A percentile compares a stretch with the other conserved stretches of the same genome.
Evolutionary conservation across 305 asterid species (phyloP).

Genomic region (Plantago lanceolata): DNA sequence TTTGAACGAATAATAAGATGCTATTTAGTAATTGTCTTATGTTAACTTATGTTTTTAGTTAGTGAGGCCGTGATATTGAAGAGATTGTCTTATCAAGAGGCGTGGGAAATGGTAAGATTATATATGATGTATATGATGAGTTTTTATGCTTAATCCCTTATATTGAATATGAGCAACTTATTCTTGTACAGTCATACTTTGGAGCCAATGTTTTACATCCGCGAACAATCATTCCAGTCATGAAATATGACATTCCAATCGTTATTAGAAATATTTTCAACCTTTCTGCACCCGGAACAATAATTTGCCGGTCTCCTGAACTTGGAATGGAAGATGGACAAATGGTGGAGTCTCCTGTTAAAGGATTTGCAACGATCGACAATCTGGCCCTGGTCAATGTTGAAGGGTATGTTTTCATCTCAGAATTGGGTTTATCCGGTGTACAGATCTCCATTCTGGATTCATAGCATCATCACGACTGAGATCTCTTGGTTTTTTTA

Average conservation of each 20-base stretch:
- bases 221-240: conserved; percentile 95
- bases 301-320: conserved; percentile 55
- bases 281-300: conserved; percentile 89
- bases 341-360: conserved; percentile 55
- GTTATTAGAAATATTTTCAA: conserved; percentile 92
- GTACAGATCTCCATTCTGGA: conserved; percentile 3
- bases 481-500: conserved; percentile 19
- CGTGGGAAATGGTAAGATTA: conserved; percentile 89
- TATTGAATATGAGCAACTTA: conserved; percentile 21
- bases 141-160: neutral
- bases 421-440: conserved; percentile 9
- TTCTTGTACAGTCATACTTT: conserved; percentile 75
- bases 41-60: conserved; percentile 43
- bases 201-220: conserved; percentile 99
- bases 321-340: conserved; percentile 47
- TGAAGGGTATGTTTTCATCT: conserved; percentile 68
- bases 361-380: conserved; percentile 98
- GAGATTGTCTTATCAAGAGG: conserved; percentile 93
- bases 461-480: conserved; percentile 11
- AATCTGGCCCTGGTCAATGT: conserved; percentile 94
- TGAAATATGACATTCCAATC: conserved; percentile 90
- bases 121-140: neutral
- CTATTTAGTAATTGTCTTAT: conserved; percentile 13
- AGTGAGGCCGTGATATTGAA: conserved; percentile 94
- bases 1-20: conserved; percentile 1